Percentiles rank a stretch among this genome's conserved stretches.
Evolutionary conservation across 2,329 filamentous ascomycete genomes (phyloP).

Genomic region (Ramularia endophylla): DNA sequence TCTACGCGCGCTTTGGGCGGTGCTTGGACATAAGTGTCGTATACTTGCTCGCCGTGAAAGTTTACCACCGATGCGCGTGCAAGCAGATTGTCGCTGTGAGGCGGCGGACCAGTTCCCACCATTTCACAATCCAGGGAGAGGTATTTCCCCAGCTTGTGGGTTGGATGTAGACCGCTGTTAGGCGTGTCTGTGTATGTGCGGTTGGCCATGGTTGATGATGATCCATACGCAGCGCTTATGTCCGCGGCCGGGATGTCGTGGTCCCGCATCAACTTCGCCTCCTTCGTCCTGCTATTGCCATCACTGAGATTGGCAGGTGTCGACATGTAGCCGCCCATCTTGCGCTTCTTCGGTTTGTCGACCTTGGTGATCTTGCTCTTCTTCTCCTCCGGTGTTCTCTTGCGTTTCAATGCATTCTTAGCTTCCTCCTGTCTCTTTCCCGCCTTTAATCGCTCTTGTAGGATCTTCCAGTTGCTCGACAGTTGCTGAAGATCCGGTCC

Average conservation of each 20-base stretch:
- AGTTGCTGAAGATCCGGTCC: constrained; percentile 33
- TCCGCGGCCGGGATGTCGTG: constrained; percentile 51
- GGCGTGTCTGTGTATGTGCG: constrained; percentile 49
- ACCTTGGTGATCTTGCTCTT: constrained; percentile 14
- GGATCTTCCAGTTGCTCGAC: constrained; percentile 68
- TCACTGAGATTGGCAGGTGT: constrained; percentile 15
- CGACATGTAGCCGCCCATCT: constrained; percentile 48
- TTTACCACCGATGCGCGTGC: constrained; percentile 88
- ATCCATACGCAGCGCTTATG: constrained; percentile 55
- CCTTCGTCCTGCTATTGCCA: constrained; percentile 35
- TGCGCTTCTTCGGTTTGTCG: constrained; percentile 27
- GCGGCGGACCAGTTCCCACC: constrained; percentile 73
- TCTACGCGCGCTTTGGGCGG: constrained; percentile 60
- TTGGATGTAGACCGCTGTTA: constrained; percentile 42
- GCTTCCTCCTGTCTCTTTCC: constrained; percentile 31
- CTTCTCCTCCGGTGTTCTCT: constrained; percentile 19
- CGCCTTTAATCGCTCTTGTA: constrained; percentile 54
- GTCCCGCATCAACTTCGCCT: constrained; percentile 35
- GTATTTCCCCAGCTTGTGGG: constrained; percentile 76
- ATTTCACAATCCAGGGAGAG: constrained; percentile 95
- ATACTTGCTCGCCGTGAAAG: constrained; percentile 85
- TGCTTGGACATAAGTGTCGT: constrained; percentile 85
- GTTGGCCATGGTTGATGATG: constrained; percentile 48
- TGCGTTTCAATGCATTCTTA: constrained; percentile 27
- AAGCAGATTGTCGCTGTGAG: constrained; percentile 65